Conservation (phyloP, 176 grass and related monocot species). For the Zea mays region Zm-B73-REFERENCE-NAM-5.0 NC_050099.1:180446501-180447000, state of each 20-base stretch:
- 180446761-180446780: neutral
- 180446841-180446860: neutral
- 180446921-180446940: conserved; percentile 34
- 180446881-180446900: conserved; percentile 36
- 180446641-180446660: neutral
- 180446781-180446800: neutral
- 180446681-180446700: conserved; percentile 16
- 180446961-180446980: conserved; percentile 30
- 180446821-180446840: neutral
- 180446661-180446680: neutral
- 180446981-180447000: conserved; percentile 39
- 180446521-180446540: neutral
- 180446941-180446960: conserved; percentile 15
- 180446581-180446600: neutral
- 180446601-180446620: conserved; percentile 13
- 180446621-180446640: neutral
- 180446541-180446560: neutral
- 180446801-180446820: conserved; percentile 24
- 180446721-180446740: neutral
- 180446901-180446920: conserved; percentile 20
- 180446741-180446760: neutral
- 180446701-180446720: neutral
- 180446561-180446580: neutral
- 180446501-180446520: neutral
- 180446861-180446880: neutral